These are phyloP conservation scores for Pythium myriotylum DNA, from an alignment of 352 stramenopile genomes.

Conservation along the genomic window DNA sequence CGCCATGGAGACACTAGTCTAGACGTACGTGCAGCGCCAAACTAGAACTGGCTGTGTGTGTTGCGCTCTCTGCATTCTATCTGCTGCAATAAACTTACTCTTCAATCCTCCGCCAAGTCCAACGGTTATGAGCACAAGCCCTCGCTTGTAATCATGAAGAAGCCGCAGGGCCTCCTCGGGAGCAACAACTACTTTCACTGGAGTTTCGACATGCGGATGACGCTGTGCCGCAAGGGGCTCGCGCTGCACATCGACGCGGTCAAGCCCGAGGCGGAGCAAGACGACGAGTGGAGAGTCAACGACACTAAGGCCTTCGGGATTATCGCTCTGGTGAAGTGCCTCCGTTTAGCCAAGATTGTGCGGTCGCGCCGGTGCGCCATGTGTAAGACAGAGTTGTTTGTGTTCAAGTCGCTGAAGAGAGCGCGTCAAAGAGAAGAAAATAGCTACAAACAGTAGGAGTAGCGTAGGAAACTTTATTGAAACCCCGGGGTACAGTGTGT, in stretches of 20 bases:
- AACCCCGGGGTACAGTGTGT: too few relatives aligned
- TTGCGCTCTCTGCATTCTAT: not conserved
- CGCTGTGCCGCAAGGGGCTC: constrained; percentile 4
- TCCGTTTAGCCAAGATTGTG: too few relatives aligned
- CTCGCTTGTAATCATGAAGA: constrained; percentile 12
- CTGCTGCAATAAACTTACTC: constrained; percentile 2
- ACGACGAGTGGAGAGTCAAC: constrained; percentile 4
- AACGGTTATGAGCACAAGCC: constrained; percentile 17
- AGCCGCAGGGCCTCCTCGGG: constrained; percentile 1
- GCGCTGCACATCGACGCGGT: constrained; percentile 1
- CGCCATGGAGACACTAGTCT: too few relatives aligned
- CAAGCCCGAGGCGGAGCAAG: not conserved
- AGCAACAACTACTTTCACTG: constrained; percentile 14
- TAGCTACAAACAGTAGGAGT: too few relatives aligned
- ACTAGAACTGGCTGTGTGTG: not conserved
- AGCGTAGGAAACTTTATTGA: too few relatives aligned
- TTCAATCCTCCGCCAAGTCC: not conserved
- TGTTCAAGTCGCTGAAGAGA: too few relatives aligned
- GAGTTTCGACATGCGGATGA: constrained; percentile 10
- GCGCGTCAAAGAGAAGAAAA: too few relatives aligned
- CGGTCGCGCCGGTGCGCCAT: too few relatives aligned
- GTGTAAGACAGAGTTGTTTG: too few relatives aligned
- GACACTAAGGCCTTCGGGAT: constrained; percentile 11
- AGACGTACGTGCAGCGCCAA: not conserved
- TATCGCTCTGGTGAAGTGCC: too few relatives aligned